Percentiles rank a stretch among this genome's conserved stretches.
Conservation (phyloP, 2,329 filamentous ascomycete species). For the Exophiala mesophila region DNA sequence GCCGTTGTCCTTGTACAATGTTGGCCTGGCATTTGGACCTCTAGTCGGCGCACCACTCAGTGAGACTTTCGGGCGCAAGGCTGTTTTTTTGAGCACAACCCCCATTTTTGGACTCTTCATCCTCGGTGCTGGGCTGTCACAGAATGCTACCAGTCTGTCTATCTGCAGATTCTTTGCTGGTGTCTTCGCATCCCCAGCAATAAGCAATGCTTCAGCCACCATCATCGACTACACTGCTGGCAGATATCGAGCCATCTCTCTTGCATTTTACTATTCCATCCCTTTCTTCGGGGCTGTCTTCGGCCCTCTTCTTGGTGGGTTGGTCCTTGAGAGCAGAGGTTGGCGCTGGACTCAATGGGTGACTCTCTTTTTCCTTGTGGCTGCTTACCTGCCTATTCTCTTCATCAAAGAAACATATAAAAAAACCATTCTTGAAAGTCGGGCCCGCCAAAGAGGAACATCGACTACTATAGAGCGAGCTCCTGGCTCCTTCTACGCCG, state of each 20-base stretch:
- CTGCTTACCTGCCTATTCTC: constrained; percentile 30
- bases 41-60: constrained; percentile 34
- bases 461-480: constrained; percentile 6
- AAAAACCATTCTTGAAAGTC: constrained; percentile 22
- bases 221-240: constrained; percentile 26
- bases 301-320: constrained; percentile 48
- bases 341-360: constrained; percentile 35
- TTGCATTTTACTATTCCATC: constrained; percentile 25
- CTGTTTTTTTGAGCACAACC: constrained; percentile 33
- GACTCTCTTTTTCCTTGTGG: constrained; percentile 29
- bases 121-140: constrained; percentile 22
- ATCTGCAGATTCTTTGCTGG: constrained; percentile 28
- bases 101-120: constrained; percentile 35
- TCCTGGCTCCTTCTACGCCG: constrained; percentile 55
- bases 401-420: constrained; percentile 33
- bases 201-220: constrained; percentile 28
- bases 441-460: constrained; percentile 10
- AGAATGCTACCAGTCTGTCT: constrained; percentile 19
- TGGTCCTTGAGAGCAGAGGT: constrained; percentile 54
- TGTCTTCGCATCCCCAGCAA: constrained; percentile 25
- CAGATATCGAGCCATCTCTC: constrained; percentile 17
- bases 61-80: constrained; percentile 34
- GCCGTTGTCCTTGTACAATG: constrained; percentile 33
- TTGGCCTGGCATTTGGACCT: constrained; percentile 36
- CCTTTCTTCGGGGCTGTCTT: constrained; percentile 24